Base-by-base conservation (phyloP, 2,329 filamentous ascomycete species). In the Scedosporium minutisporum region DNA sequence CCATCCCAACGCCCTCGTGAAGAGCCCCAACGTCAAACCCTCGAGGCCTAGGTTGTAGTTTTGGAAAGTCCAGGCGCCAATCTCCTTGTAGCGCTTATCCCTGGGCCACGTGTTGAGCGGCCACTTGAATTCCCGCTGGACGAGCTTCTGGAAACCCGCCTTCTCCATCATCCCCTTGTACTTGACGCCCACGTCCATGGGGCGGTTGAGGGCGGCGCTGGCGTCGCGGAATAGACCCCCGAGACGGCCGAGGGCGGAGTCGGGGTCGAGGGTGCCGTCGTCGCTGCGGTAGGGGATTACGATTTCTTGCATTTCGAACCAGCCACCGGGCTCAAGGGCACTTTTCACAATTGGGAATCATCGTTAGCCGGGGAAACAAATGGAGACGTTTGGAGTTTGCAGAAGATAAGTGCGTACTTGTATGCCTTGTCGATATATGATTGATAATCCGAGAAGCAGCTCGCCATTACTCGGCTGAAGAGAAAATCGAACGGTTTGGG, bases 91-190 rank as follows among this genome's bases (percentile, higher is more conserved):
- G 18, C 69, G 67, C 48, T 72, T 71, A 57, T 80, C 73, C 65
- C 76, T 78, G 0, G 83, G 74, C 84, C 83, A 86, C 3, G 74
- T 73, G 46, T 82, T 83, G 58, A 80, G 73, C 0, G 83, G 83
- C 53, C 85, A 73, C 68, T 81, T 84, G 69, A 81, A 82, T 1
- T 81, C 68, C 23, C 72, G 73, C 68, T 85, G 76, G 33, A 78
- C 75, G 12, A 86, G 76, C 61, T 85, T 80, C 6, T 81, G 77
- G 65, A 86, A 86, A 0, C 83, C 83, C 1, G 77, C 80, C 27
- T 79, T 75, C 53, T 75, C 68, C 65, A 77, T 77, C 44, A 74
- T 71, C 16, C 72, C 67, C 61, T 72, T 74, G 10, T 77, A 69
- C 25, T 67, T 66, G 3, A 68, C 67, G 14, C 70, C 73, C 53